Percentiles rank a stretch among this genome's conserved stretches.
Evolutionary conservation across 305 asterid species (phyloP).

Genomic region (Withania somnifera): DNA sequence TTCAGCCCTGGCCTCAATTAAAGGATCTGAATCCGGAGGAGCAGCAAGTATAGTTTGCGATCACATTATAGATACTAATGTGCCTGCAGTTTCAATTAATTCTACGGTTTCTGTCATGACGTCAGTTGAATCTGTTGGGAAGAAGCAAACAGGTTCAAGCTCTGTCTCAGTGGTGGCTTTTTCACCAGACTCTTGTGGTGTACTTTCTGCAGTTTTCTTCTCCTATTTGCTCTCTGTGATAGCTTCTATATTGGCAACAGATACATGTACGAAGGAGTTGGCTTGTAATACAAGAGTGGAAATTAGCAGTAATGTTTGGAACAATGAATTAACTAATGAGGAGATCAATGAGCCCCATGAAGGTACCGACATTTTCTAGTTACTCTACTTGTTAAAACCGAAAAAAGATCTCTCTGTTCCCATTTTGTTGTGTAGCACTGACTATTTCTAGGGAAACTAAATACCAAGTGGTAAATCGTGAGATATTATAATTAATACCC

Average conservation of each 20-base stretch:
- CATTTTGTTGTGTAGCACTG: background rate
- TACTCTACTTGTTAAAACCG: background rate
- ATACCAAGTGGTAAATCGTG: background rate
- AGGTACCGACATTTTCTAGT: background rate
- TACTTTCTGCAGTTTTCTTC: background rate
- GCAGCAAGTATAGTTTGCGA: conserved; percentile 11
- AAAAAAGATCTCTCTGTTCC: background rate
- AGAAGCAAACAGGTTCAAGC: conserved; percentile 19
- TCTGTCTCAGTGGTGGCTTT: conserved; percentile 4
- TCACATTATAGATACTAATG: background rate
- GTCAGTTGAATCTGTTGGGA: conserved; percentile 14
- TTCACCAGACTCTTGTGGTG: conserved; percentile 24
- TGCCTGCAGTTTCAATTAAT: conserved; percentile 4
- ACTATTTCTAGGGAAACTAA: background rate
- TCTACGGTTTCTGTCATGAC: conserved; percentile 12
- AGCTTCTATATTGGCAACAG: conserved; percentile 9
- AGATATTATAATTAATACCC: background rate
- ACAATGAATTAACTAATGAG: background rate
- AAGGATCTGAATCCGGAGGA: conserved; percentile 18
- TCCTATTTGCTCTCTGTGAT: background rate
- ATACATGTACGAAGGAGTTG: conserved; percentile 2
- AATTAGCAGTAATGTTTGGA: background rate
- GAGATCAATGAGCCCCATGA: background rate
- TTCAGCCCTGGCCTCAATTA: conserved; percentile 6
- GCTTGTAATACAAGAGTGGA: background rate